These are phyloP conservation scores for Coemansia sp. DNA, from an alignment of 192 early-diverging fungal genomes.

Conservation along the genomic window DNA sequence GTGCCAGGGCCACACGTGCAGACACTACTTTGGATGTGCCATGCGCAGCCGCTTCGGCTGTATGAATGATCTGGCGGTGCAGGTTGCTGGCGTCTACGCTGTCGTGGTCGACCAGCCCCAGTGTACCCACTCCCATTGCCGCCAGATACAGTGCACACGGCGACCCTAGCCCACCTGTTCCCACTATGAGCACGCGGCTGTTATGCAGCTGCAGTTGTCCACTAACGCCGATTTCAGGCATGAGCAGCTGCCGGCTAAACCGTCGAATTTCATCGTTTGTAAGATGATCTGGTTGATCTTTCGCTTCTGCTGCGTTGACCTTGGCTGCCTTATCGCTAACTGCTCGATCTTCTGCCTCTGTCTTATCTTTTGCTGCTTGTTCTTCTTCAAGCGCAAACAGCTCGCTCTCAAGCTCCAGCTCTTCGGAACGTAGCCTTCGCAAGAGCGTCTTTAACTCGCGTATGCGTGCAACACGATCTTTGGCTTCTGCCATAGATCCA, in stretches of 20 bases:
- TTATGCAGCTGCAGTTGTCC: constrained; percentile 78
- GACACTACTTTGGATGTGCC: constrained; percentile 72
- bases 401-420: constrained; percentile 40
- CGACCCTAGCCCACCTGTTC: constrained; percentile 92
- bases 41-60: constrained; percentile 61
- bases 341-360: background rate
- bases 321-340: background rate
- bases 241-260: constrained; percentile 83
- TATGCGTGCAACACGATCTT: constrained; percentile 8
- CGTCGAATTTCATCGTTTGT: constrained; percentile 73
- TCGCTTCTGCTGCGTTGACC: background rate
- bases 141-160: constrained; percentile 87
- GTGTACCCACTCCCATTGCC: constrained; percentile 78
- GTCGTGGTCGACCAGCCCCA: constrained; percentile 95
- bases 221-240: constrained; percentile 68
- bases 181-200: constrained; percentile 78
- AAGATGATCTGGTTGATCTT: no score
- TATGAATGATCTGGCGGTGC: constrained; percentile 93
- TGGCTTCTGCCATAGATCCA: constrained; percentile 2
- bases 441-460: constrained; percentile 20
- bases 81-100: constrained; percentile 86
- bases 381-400: constrained; percentile 25
- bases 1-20: constrained; percentile 58
- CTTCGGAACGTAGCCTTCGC: constrained; percentile 27
- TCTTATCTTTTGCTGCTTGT: background rate